Evolutionary conservation across 306 rosid genomes (phyloP).

Genomic region (Quercus ilex): DNA sequence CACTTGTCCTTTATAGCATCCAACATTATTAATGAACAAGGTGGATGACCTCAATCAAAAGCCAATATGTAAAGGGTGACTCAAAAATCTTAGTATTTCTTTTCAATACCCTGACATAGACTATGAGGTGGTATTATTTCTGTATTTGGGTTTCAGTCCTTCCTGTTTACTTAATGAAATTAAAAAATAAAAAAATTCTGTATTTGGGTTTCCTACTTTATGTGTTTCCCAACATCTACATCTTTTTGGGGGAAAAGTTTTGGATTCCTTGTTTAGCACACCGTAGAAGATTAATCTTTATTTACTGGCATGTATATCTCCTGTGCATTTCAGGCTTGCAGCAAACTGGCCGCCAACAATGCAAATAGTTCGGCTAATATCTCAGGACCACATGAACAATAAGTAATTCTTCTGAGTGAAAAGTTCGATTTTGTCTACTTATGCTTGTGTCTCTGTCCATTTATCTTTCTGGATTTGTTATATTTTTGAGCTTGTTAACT

Average conservation of each 20-base stretch:
- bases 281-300: constrained; percentile 1
- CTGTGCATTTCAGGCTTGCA: constrained; percentile 72
- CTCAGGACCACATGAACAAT: constrained; percentile 97
- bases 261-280: constrained; percentile 9
- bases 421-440: constrained; percentile 6
- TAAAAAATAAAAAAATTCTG: not conserved
- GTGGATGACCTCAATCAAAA: not conserved
- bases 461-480: constrained; percentile 9
- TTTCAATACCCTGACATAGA: not conserved
- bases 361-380: constrained; percentile 94
- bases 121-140: not conserved
- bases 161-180: too few species aligned
- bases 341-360: constrained; percentile 91
- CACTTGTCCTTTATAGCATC: too few species aligned
- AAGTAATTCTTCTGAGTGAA: constrained; percentile 45
- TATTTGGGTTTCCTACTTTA: not conserved
- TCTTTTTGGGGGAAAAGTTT: not conserved
- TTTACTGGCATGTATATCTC: constrained; percentile 21
- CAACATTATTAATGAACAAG: not conserved
- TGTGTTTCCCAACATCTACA: too few species aligned
- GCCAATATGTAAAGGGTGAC: not conserved
- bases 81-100: not conserved
- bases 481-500: constrained; percentile 11
- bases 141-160: not conserved
- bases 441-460: not conserved